Base-by-base conservation (phyloP, 306 rosid species). In the Gynostemma pentaphyllum region DNA sequence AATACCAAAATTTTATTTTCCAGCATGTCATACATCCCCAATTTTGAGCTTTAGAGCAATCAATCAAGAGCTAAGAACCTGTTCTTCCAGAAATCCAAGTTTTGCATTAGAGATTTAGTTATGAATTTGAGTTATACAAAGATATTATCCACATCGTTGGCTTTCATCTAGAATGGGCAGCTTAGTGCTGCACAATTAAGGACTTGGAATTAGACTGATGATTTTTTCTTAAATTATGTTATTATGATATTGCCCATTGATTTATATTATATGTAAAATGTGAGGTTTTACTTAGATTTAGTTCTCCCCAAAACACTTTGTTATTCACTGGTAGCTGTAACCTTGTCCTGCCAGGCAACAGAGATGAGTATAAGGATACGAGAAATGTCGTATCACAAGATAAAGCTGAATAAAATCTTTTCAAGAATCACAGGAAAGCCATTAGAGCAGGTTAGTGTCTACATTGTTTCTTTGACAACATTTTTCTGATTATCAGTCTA, bases 301-400 rank as follows among this genome's bases (percentile, higher is more conserved):
- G 37, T 37, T 32, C 24, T 37, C 12, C 8, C 64, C 12, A 10
- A 21, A 11, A 37, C 22, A 6, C 64, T 29, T 45, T 34, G 49
- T 54, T 63, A 44, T 46, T 66, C 50, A 22, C 26, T 42, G 32
- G 47, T 23, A 44, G 52, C 6, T 9, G 16, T 64, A n/a, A 18
- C 13, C 18, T 41, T 19, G 19, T 67, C 49, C 15, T 52, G 72
- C 44, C 84, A 92, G 99, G 87, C 82, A 68, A 84, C 83, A 11
- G 96, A 92, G 8, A 78, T 86, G 88, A 64, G 84, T 27, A 79
- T 88, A 50, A 89, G 95, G 7, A 73, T 81, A 55, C 78, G 96
- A 79, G 96, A 92, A 79, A 76, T 92, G 99, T 27, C 66, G 11
- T 92, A 92, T 64, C 95, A 86, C 90, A 86, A 73, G 87, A 72